Conservation (phyloP, 805 yeast species). For the Yarrowia sp. region DNA sequence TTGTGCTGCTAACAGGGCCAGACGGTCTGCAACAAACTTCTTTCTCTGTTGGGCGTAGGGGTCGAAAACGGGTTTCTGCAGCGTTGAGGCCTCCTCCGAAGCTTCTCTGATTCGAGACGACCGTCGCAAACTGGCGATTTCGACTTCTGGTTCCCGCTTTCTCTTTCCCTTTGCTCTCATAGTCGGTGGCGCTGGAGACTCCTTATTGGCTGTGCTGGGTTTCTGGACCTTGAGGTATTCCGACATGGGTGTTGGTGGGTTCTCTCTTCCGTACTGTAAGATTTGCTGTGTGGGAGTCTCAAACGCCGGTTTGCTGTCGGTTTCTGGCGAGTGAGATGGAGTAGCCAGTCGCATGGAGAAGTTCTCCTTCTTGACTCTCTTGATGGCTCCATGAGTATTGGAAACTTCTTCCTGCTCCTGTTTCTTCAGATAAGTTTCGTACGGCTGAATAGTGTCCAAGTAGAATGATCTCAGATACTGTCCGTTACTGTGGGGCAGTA, state of each 20-base stretch:
- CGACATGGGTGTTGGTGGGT: slow-evolving; percentile 35
- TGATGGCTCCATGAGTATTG: neutral
- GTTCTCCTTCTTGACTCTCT: slow-evolving; percentile 21
- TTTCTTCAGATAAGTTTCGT: slow-evolving; percentile 45
- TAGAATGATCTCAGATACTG: slow-evolving; percentile 25
- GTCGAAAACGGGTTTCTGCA: slow-evolving; percentile 13
- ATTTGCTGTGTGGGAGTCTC: slow-evolving; percentile 26
- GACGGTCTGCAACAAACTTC: slow-evolving; percentile 21
- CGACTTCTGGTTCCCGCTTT: slow-evolving; percentile 29
- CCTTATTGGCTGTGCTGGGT: slow-evolving; percentile 16
- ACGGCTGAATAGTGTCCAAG: slow-evolving; percentile 43
- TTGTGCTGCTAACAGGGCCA: slow-evolving; percentile 4
- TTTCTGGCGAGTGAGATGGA: slow-evolving; percentile 28
- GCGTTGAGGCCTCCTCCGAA: slow-evolving; percentile 11
- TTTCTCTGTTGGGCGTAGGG: slow-evolving; percentile 20
- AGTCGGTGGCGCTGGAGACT: neutral
- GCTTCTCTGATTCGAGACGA: slow-evolving; percentile 26
- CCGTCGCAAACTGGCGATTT: slow-evolving; percentile 25
- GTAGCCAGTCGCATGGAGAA: slow-evolving; percentile 30
- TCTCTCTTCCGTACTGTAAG: slow-evolving; percentile 5
- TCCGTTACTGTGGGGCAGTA: slow-evolving; percentile 29
- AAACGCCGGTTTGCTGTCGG: slow-evolving; percentile 9
- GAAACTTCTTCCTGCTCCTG: slow-evolving; percentile 4
- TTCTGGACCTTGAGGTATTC: slow-evolving; percentile 30
- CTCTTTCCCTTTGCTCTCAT: slow-evolving; percentile 23